phyloP scores from a whole-genome alignment of 1,284 basidiomycete species.

The Moniliella sp. region DNA sequence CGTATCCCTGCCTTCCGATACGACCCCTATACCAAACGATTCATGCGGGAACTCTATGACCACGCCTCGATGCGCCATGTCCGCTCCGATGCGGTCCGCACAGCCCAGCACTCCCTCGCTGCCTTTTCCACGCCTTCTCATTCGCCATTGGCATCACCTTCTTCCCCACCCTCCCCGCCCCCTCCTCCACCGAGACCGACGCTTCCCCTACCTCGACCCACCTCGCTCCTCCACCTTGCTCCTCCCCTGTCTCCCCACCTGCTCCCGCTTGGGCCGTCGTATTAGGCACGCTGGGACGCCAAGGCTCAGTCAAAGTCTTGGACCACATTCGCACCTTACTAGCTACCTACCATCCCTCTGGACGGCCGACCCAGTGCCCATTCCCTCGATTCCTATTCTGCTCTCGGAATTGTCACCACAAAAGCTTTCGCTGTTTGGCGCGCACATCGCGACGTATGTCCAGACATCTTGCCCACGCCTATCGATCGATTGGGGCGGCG shows the following conservation, averaged over 20 bases:
- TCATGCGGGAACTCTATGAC: slow-evolving; percentile 77
- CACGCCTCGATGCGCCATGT: slow-evolving; percentile 64
- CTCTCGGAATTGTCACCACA: slow-evolving; percentile 86
- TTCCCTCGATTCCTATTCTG: slow-evolving; percentile 63
- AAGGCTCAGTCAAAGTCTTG: slow-evolving; percentile 73
- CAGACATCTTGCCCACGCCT: slow-evolving; percentile 87
- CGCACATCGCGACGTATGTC: slow-evolving; percentile 45
- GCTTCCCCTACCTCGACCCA: too few relatives aligned
- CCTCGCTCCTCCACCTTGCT: too few relatives aligned
- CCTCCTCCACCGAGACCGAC: too few relatives aligned
- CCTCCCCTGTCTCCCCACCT: too few relatives aligned
- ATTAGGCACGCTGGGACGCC: slow-evolving; percentile 77
- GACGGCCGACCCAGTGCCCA: too few relatives aligned
- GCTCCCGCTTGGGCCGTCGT: slow-evolving; percentile 60
- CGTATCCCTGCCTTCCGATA: slow-evolving; percentile 86
- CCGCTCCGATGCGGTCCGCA: slow-evolving; percentile 49
- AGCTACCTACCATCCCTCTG: background rate
- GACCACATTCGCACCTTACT: slow-evolving; percentile 5
- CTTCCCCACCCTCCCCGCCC: too few relatives aligned
- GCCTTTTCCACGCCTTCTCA: too few relatives aligned
- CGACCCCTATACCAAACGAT: slow-evolving; percentile 90
- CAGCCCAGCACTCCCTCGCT: too few relatives aligned
- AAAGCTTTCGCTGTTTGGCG: slow-evolving; percentile 58
- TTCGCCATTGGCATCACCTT: too few relatives aligned
- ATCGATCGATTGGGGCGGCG: slow-evolving; percentile 73